Evolutionary conservation across 2,329 filamentous ascomycete genomes (phyloP), one percentile per base, ranked within the genome.

Genomic region (Colletotrichum sp.): DNA sequence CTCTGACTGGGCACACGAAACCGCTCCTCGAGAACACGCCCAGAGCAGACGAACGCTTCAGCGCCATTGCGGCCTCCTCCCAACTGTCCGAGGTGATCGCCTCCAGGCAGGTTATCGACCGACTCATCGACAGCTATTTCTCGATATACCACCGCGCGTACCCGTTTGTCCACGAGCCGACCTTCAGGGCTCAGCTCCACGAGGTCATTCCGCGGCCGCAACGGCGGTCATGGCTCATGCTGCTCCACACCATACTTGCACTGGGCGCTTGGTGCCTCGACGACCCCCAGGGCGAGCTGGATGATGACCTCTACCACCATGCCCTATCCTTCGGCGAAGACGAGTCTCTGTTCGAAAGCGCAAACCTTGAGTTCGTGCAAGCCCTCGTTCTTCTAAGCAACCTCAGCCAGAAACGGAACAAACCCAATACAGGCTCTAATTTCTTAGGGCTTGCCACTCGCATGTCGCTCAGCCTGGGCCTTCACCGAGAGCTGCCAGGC

Each of bases 351-450:
- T 82, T 84, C 52, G 82, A 84, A 72, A 80, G 80, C 59, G 83
- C 80, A 6, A 84, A 83, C 61, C 70, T 84, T 6, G 80, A 81
- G 1, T 79, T 82, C 27, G 81, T 83, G 0, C 82, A 84, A 63
- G 80, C 82, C 5, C 72, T 84, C 19, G 69, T 81, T 6, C 77
- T 84, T 8, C 66, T 83, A 13, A 81, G 80, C 55, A 88, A 88
- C 48, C 86, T 88, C 74, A 82, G 87, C 12, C 87, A 89, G 74
- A 88, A 88, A 75, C 83, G 85, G 28, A 86, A 88, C 78, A 84
- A 87, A 25, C 87, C 87, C 13, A 88, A 89, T 72, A 88, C 86
- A 0, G 86, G 87, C 8, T 88, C 86, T 71, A 88, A 87, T 74
- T 87, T 87, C 60, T 82, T 88, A 30, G 87, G 87, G 4, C 83